Percentiles rank a stretch among this genome's conserved stretches.
phyloP scores from a whole-genome alignment of 148 eudicot genomes.

The Salicornia ramosissima region DNA sequence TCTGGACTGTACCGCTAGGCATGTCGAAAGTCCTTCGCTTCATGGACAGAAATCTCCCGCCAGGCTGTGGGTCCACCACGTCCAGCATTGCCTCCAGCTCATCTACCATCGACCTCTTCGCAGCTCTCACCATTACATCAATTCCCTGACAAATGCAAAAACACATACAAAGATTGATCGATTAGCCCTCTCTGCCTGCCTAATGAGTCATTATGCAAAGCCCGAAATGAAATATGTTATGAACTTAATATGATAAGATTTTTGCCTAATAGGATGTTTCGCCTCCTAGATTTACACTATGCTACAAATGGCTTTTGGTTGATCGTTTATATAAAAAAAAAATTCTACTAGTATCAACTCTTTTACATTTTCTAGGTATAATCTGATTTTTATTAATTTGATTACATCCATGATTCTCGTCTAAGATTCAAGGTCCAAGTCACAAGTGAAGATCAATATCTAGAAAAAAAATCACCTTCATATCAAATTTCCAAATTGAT shows the following conservation, averaged over 20 bases:
- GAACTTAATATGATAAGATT: too few relatives aligned
- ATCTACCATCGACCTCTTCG: constrained; percentile 88
- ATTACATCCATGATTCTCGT: too few relatives aligned
- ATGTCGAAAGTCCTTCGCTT: constrained; percentile 89
- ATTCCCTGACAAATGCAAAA: constrained; percentile 48
- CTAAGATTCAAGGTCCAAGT: too few relatives aligned
- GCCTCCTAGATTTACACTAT: too few relatives aligned
- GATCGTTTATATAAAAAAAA: too few relatives aligned
- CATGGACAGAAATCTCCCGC: constrained; percentile 46
- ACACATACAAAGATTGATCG: background rate
- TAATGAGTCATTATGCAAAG: background rate
- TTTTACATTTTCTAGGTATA: too few relatives aligned
- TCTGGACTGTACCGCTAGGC: constrained; percentile 71
- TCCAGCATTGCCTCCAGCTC: constrained; percentile 99
- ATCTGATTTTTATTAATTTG: too few relatives aligned
- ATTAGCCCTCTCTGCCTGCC: background rate
- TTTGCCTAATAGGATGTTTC: too few relatives aligned
- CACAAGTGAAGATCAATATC: background rate
- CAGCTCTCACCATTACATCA: constrained; percentile 84
- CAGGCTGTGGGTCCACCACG: constrained; percentile 87
- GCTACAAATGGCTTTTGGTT: too few relatives aligned
- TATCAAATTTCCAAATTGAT: background rate
- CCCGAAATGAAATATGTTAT: too few relatives aligned
- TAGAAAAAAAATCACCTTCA: background rate
- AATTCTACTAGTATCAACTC: too few relatives aligned